Evolutionary conservation across 345 rosid genomes (phyloP).

Genomic region (Salix arbutifolia): DNA sequence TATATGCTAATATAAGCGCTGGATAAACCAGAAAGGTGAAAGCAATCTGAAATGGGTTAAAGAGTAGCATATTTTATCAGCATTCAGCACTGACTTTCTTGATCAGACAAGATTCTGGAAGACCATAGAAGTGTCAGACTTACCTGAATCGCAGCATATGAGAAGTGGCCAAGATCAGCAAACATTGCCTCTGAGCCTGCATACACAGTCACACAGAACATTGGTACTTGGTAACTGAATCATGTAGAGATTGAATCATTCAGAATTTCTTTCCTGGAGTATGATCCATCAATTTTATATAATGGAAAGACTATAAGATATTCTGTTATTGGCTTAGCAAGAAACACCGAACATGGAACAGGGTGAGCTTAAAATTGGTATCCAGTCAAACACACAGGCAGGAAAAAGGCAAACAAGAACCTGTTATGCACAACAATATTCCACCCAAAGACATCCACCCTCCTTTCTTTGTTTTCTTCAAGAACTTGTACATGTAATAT

Average conservation of each 20-base stretch:
- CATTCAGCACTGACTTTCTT: not conserved
- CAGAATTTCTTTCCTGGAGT: not conserved
- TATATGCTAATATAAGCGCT: constrained; percentile 93
- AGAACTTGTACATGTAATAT: constrained; percentile 91
- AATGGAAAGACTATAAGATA: not conserved
- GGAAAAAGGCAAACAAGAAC: constrained; percentile 30
- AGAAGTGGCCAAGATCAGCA: constrained; percentile 99
- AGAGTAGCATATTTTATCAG: not conserved
- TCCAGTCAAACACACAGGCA: not conserved
- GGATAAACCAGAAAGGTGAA: constrained; percentile 96
- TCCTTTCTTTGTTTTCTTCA: constrained; percentile 82
- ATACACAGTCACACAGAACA: constrained; percentile 11
- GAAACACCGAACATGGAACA: not conserved
- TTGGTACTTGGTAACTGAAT: not conserved
- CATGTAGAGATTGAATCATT: not conserved
- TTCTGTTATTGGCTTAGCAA: not conserved
- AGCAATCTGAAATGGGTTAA: constrained; percentile 55
- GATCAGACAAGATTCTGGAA: not conserved
- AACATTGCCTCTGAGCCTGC: constrained; percentile 99
- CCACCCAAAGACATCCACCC: constrained; percentile 99
- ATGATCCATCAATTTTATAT: not conserved
- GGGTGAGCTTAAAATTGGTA: not conserved
- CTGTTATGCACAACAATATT: constrained; percentile 90
- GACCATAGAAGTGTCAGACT: not conserved
- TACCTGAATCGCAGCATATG: constrained; percentile 87